Conservation (phyloP, 768 basidiomycete species). For the Thelephora ganbajun region DNA sequence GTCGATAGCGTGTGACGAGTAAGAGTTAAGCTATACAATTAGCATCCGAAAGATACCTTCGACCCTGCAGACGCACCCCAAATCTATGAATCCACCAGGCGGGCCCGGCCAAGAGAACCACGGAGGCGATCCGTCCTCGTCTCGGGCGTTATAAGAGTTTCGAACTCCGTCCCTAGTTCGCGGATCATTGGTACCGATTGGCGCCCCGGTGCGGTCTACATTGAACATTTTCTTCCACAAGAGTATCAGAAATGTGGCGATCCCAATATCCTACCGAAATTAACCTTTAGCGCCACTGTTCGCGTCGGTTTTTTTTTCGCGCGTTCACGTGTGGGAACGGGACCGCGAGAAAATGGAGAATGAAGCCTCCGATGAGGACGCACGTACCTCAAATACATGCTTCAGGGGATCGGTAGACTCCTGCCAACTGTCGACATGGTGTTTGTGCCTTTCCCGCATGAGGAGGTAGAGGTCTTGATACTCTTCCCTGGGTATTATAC, state of each 20-base stretch:
- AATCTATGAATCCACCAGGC: background rate
- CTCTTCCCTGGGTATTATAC: slow-evolving; percentile 52
- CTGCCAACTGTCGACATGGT: slow-evolving; percentile 60
- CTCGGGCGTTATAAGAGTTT: background rate
- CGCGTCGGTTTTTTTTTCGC: no score
- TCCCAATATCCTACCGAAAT: slow-evolving; percentile 68
- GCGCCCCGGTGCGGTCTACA: no score
- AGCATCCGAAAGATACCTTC: no score
- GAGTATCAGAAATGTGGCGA: slow-evolving; percentile 85
- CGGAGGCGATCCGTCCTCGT: background rate
- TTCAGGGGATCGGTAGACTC: slow-evolving; percentile 80
- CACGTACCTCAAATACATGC: slow-evolving; percentile 73
- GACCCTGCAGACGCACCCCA: background rate
- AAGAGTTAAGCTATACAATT: no score
- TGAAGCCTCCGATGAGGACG: background rate
- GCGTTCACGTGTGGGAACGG: background rate
- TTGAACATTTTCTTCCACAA: slow-evolving; percentile 68
- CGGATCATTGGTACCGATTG: slow-evolving; percentile 10
- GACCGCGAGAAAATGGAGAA: background rate
- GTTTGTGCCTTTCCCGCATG: slow-evolving; percentile 76
- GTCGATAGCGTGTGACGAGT: no score
- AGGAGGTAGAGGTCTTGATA: slow-evolving; percentile 88
- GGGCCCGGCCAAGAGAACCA: background rate
- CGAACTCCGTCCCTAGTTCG: background rate
- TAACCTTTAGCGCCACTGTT: background rate